Percentiles rank a stretch among this genome's conserved stretches.
phyloP scores from a whole-genome alignment of 192 early-diverging fungal genomes.

The Backusella sp. region DNA sequence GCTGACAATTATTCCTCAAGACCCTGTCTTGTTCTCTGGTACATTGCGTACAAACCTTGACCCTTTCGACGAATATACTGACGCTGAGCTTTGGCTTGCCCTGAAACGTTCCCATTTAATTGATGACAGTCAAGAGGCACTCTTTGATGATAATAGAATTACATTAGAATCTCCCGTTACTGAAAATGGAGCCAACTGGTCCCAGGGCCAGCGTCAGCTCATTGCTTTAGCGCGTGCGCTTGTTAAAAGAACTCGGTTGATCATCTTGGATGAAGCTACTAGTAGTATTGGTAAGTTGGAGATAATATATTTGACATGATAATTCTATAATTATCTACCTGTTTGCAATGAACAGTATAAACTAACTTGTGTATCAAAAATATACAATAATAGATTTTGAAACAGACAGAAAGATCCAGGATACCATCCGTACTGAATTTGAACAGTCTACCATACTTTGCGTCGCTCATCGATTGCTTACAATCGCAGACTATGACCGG shows the following conservation, averaged over 20 bases:
- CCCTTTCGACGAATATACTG: constrained; percentile 52
- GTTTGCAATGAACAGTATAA: no score
- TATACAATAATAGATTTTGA: background rate
- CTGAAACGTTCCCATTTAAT: constrained; percentile 21
- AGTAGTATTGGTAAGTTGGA: constrained; percentile 35
- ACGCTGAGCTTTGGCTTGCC: constrained; percentile 55
- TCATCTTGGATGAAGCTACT: constrained; percentile 71
- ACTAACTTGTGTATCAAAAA: no score
- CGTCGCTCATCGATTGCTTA: background rate
- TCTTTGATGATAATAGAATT: constrained; percentile 19
- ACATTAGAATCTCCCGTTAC: constrained; percentile 42
- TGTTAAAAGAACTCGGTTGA: constrained; percentile 48
- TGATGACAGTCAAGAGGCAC: background rate
- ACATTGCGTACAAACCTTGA: constrained; percentile 68
- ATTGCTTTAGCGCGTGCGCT: constrained; percentile 63
- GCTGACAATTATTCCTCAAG: constrained; percentile 89
- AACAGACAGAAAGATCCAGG: background rate
- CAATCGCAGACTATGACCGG: background rate
- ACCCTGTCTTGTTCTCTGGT: constrained; percentile 67
- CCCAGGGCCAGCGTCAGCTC: constrained; percentile 55
- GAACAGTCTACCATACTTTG: background rate
- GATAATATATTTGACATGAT: no score
- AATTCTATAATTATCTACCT: no score
- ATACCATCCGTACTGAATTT: background rate
- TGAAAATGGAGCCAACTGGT: constrained; percentile 58